phyloP scores from a whole-genome alignment of 2,329 filamentous ascomycete species.

The Fusarium vanettenii region DNA sequence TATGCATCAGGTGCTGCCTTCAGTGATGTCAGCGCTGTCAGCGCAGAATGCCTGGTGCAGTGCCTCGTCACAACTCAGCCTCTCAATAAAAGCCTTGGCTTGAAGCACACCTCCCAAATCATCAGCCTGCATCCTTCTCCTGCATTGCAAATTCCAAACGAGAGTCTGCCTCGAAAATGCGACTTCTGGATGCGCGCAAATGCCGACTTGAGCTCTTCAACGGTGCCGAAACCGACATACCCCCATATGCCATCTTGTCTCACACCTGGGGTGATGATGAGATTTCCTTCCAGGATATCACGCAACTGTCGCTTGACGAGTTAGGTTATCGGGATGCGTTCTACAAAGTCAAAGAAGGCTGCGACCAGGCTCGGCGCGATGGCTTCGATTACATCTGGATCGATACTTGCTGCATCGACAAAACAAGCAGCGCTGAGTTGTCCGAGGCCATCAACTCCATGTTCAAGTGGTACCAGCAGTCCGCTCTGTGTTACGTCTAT shows the following conservation, averaged over 20 bases:
- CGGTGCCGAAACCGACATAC: constrained; percentile 22
- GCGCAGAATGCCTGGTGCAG: constrained; percentile 4
- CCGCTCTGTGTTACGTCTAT: constrained; percentile 42
- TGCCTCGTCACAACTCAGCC: constrained; percentile 12
- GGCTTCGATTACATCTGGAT: constrained; percentile 39
- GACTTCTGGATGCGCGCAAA: constrained; percentile 42
- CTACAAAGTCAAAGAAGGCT: constrained; percentile 34
- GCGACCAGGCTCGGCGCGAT: constrained; percentile 20
- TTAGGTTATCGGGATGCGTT: constrained; percentile 9
- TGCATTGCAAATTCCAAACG: background rate
- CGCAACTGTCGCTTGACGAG: background rate
- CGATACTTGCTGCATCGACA: constrained; percentile 47
- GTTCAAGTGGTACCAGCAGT: constrained; percentile 44
- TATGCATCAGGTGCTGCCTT: background rate
- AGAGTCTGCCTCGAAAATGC: constrained; percentile 29
- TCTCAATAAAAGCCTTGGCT: background rate
- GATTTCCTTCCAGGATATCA: constrained; percentile 45
- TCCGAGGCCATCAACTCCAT: constrained; percentile 45
- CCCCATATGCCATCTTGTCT: constrained; percentile 50
- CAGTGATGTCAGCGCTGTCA: background rate
- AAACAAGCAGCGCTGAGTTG: constrained; percentile 42
- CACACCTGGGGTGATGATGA: constrained; percentile 50
- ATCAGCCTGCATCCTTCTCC: background rate
- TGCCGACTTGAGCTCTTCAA: constrained; percentile 38
- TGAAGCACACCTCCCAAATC: background rate